phyloP scores from a whole-genome alignment of 371 early-diverging fungal species.

The Mucor plumbeus region DNA sequence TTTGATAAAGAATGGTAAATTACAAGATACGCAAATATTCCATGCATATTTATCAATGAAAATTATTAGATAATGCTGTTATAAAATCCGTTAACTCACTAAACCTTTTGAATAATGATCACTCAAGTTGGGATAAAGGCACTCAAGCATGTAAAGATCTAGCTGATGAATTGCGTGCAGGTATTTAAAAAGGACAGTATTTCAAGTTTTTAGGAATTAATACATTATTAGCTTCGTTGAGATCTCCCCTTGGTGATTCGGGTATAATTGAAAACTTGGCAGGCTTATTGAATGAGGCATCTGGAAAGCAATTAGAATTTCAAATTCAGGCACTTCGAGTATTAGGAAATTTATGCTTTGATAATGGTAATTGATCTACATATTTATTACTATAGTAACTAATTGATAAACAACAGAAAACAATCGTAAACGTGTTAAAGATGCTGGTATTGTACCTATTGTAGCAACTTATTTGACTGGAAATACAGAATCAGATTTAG shows the following conservation, averaged over 20 bases:
- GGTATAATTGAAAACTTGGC: slow-evolving; percentile 42
- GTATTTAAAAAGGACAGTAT: slow-evolving; percentile 9
- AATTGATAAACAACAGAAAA: slow-evolving; percentile 49
- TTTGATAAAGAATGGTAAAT: slow-evolving; percentile 15
- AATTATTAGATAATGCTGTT: slow-evolving; percentile 7
- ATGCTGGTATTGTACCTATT: slow-evolving; percentile 50
- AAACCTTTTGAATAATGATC: slow-evolving; percentile 15
- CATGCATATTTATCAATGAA: slow-evolving; percentile 2
- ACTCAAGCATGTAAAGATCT: slow-evolving; percentile 18
- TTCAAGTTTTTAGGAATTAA: not conserved
- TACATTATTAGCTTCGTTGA: slow-evolving; percentile 39
- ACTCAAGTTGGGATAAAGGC: slow-evolving; percentile 13
- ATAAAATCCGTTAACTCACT: slow-evolving; percentile 5
- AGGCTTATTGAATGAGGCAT: slow-evolving; percentile 35
- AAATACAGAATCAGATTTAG: slow-evolving; percentile 38
- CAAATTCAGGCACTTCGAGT: slow-evolving; percentile 71
- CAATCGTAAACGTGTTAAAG: slow-evolving; percentile 68
- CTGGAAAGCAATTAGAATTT: slow-evolving; percentile 37
- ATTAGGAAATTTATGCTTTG: slow-evolving; percentile 79
- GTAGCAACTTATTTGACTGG: slow-evolving; percentile 52
- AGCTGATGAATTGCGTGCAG: slow-evolving; percentile 25
- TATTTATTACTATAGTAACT: slow-evolving; percentile 2
- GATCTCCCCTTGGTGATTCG: slow-evolving; percentile 56
- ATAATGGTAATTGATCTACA: slow-evolving; percentile 62
- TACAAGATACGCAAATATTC: not conserved